These are phyloP conservation scores for Cenchrus purpureus DNA, from an alignment of 176 grass and related monocot genomes.

Conservation along the genomic window DNA sequence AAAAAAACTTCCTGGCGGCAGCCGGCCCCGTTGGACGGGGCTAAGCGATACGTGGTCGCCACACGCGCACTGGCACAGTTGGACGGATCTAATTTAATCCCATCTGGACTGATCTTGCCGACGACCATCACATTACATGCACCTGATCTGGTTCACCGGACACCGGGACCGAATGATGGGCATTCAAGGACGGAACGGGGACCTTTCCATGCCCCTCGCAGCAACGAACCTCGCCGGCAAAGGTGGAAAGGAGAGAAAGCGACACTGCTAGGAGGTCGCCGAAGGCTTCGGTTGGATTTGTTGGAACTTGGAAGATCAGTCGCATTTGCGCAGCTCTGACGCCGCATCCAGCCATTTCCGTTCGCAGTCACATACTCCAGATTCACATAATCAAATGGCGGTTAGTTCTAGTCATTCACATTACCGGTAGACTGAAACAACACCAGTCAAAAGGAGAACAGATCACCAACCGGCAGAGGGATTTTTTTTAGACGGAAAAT, in stretches of 20 bases:
- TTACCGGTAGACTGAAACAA: neutral
- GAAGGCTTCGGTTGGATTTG: neutral
- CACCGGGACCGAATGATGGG: slow-evolving; percentile 5
- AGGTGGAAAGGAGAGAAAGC: neutral
- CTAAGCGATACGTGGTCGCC: no score
- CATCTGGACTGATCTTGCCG: neutral
- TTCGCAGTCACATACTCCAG: neutral
- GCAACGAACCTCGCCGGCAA: neutral
- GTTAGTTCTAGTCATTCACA: neutral
- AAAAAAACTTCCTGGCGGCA: no score
- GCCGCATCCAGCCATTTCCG: neutral
- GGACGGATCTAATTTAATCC: neutral
- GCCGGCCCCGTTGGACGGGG: no score
- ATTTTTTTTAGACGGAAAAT: no score
- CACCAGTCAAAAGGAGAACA: slow-evolving; percentile 10
- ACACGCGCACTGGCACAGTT: neutral
- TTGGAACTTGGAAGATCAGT: slow-evolving; percentile 4
- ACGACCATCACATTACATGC: neutral
- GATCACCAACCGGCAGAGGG: neutral
- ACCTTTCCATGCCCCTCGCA: slow-evolving; percentile 20
- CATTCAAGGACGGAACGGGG: neutral
- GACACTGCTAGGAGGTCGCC: neutral
- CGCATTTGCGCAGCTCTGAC: neutral
- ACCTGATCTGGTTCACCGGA: neutral
- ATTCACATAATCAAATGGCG: neutral